A percentile compares a stretch with the other conserved stretches of the same genome.
Evolutionary conservation across 352 stramenopile genomes (phyloP).

Genomic region (Phytophthora multivora): DNA sequence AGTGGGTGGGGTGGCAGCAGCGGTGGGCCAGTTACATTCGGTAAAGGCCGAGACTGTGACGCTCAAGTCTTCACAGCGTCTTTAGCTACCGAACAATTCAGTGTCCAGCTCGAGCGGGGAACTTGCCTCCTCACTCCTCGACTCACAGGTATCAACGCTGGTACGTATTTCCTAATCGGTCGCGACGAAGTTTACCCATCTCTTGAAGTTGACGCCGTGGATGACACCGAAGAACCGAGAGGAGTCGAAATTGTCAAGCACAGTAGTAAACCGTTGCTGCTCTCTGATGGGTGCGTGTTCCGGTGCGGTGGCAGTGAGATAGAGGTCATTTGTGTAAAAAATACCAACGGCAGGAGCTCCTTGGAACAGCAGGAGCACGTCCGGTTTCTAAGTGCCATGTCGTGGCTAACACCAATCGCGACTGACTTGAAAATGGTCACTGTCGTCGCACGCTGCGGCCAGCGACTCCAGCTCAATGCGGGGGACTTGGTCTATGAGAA

Average conservation of each 20-base stretch:
- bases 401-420: slow-evolving; percentile 67
- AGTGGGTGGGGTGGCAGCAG: slow-evolving; percentile 34
- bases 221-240: not conserved
- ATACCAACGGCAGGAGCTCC: not conserved
- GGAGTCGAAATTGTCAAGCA: slow-evolving; percentile 51
- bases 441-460: slow-evolving; percentile 51
- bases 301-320: slow-evolving; percentile 60
- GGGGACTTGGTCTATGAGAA: slow-evolving; percentile 67
- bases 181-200: slow-evolving; percentile 33
- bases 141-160: slow-evolving; percentile 64
- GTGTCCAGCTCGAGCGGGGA: slow-evolving; percentile 64
- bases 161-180: slow-evolving; percentile 73
- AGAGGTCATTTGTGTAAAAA: slow-evolving; percentile 70
- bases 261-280: slow-evolving; percentile 74
- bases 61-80: slow-evolving; percentile 63
- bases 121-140: slow-evolving; percentile 62
- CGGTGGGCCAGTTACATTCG: slow-evolving; percentile 51
- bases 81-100: slow-evolving; percentile 68
- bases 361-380: slow-evolving; percentile 53
- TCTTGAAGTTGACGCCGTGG: not conserved
- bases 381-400: slow-evolving; percentile 48
- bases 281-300: slow-evolving; percentile 72
- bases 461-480: slow-evolving; percentile 43
- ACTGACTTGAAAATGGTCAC: slow-evolving; percentile 50
- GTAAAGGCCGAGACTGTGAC: slow-evolving; percentile 61